These are phyloP conservation scores for Pisolithus tinctorius DNA, from an alignment of 768 basidiomycete genomes.

Conservation along the genomic window DNA sequence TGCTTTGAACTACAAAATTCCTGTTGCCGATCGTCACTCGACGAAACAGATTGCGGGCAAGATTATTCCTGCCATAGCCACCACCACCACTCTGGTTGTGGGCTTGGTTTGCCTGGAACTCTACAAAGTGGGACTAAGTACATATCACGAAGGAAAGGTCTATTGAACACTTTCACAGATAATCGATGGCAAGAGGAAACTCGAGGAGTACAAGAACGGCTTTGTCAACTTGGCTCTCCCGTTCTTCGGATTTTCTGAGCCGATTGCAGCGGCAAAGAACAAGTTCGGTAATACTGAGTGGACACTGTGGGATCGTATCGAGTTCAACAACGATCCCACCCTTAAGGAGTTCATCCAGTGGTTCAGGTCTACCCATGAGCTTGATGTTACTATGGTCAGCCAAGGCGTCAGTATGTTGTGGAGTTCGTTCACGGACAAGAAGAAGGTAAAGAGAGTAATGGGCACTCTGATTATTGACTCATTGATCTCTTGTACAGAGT, in stretches of 20 bases:
- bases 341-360: conserved; percentile 76
- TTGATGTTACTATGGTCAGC: conserved; percentile 92
- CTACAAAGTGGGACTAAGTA: conserved; percentile 66
- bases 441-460: conserved; percentile 57
- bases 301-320: conserved; percentile 98
- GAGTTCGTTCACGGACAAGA: conserved; percentile 88
- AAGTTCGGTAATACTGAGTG: conserved; percentile 88
- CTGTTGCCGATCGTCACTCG: conserved; percentile 77
- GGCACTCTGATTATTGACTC: neutral
- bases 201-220: conserved; percentile 97
- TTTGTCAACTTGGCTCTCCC: conserved; percentile 97
- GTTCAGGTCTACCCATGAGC: conserved; percentile 79
- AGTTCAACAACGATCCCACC: conserved; percentile 85
- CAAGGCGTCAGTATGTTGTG: conserved; percentile 98
- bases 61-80: conserved; percentile 99
- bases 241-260: conserved; percentile 99
- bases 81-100: conserved; percentile 93
- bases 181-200: conserved; percentile 89
- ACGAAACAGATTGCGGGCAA: conserved; percentile 99
- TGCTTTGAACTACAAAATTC: conserved; percentile 91
- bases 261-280: conserved; percentile 80
- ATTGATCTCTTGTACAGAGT: conserved; percentile 44
- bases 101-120: conserved; percentile 94
- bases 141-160: neutral
- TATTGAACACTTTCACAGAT: conserved; percentile 43